phyloP scores from a whole-genome alignment of 805 yeast species.

The Zygosaccharomyces rouxii region DNA sequence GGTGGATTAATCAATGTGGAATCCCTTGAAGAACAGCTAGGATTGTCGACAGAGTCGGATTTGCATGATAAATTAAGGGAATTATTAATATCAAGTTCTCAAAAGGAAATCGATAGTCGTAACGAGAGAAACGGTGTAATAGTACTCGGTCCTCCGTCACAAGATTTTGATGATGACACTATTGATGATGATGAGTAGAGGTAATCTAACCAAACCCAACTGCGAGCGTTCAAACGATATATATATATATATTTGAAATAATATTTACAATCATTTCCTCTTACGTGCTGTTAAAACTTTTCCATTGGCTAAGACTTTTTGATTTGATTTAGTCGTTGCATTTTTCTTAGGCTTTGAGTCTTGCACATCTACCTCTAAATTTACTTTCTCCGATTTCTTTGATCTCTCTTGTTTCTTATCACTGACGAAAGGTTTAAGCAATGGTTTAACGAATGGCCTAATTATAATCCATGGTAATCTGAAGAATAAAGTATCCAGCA shows the following conservation, averaged over 20 bases:
- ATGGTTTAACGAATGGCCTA: constrained; percentile 36
- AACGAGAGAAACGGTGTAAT: constrained; percentile 34
- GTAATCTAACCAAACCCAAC: neutral
- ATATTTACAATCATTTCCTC: constrained; percentile 7
- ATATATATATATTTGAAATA: constrained; percentile 3
- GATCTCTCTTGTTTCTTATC: constrained; percentile 11
- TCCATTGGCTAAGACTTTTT: constrained; percentile 56
- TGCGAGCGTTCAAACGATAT: neutral
- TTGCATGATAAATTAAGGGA: constrained; percentile 27
- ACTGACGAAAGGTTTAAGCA: constrained; percentile 36
- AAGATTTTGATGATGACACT: neutral
- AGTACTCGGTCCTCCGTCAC: constrained; percentile 29
- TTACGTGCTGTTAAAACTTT: constrained; percentile 48
- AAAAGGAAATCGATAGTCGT: constrained; percentile 26
- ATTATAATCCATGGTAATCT: constrained; percentile 42
- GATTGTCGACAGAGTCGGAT: constrained; percentile 20
- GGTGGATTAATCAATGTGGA: constrained; percentile 17
- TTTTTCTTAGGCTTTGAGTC: constrained; percentile 30
- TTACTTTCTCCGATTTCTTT: constrained; percentile 1
- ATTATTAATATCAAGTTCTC: constrained; percentile 25
- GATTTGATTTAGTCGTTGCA: constrained; percentile 35
- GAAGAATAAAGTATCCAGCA: constrained; percentile 46
- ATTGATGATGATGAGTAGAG: neutral
- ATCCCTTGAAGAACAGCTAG: constrained; percentile 16
- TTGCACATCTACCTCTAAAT: constrained; percentile 14